A percentile compares a stretch with the other conserved stretches of the same genome.
phyloP scores from a whole-genome alignment of 1,284 basidiomycete genomes.

The Malassezia brasiliensis region DNA sequence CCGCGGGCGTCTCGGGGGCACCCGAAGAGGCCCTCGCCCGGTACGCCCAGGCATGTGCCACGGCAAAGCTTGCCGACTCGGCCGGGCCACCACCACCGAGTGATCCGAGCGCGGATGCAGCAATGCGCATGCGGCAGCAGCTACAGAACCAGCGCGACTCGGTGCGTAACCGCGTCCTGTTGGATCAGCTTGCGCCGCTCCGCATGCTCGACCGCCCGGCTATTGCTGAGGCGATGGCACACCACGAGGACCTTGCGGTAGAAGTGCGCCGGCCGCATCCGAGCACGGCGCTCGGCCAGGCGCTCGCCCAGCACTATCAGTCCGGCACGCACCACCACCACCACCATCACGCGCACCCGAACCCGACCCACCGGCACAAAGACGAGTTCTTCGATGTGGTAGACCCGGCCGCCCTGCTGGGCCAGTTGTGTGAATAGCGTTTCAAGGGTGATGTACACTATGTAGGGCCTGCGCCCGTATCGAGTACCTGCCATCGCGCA shows the following conservation, averaged over 20 bases:
- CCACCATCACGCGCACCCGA: constrained; percentile 10
- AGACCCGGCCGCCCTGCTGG: constrained; percentile 38
- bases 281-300: constrained; percentile 3
- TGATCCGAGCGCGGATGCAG: neutral
- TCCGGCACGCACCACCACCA: constrained; percentile 1
- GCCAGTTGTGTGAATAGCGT: constrained; percentile 22
- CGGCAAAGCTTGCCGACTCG: constrained; percentile 24
- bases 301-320: constrained; percentile 15
- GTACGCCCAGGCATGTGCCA: constrained; percentile 18
- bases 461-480: constrained; percentile 1
- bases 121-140: constrained; percentile 2
- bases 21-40: constrained; percentile 7
- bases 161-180: constrained; percentile 29
- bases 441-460: neutral
- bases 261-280: neutral
- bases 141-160: constrained; percentile 12
- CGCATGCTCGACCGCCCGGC: constrained; percentile 31
- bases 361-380: constrained; percentile 23
- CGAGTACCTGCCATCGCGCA: constrained; percentile 27
- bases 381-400: constrained; percentile 44
- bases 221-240: constrained; percentile 26
- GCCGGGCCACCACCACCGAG: neutral
- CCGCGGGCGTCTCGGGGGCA: neutral
- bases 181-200: constrained; percentile 36
- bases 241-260: neutral